phyloP scores from a whole-genome alignment of 2,329 filamentous ascomycete genomes.

The Samsoniella hepiali region DNA sequence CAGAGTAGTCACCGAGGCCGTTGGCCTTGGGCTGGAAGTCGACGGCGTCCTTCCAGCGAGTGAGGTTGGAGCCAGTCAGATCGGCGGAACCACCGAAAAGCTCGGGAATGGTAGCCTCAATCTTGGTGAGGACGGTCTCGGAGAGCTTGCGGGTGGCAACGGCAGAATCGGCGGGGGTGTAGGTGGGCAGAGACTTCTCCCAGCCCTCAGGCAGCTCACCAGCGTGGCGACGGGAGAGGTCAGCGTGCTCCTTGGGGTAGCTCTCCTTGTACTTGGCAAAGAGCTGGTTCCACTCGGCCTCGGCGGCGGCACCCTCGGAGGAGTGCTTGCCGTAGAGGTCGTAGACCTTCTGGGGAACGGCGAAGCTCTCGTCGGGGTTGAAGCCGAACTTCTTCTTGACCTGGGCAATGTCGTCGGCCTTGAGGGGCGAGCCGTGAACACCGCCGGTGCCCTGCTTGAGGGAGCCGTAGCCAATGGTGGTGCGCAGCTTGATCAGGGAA shows the following conservation, averaged over 20 bases:
- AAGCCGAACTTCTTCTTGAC: slow-evolving; percentile 96
- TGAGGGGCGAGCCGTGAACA: slow-evolving; percentile 94
- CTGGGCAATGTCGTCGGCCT: slow-evolving; percentile 88
- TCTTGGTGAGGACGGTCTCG: slow-evolving; percentile 85
- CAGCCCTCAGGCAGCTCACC: slow-evolving; percentile 90
- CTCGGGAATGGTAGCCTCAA: slow-evolving; percentile 80
- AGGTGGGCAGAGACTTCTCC: slow-evolving; percentile 89
- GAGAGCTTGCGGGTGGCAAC: slow-evolving; percentile 95
- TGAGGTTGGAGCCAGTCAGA: slow-evolving; percentile 98
- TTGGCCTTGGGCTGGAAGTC: slow-evolving; percentile 93
- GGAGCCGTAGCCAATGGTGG: slow-evolving; percentile 96
- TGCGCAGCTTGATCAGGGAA: slow-evolving; percentile 92
- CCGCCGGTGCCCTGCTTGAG: slow-evolving; percentile 88
- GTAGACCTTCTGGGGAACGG: slow-evolving; percentile 91
- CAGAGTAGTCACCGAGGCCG: slow-evolving; percentile 83
- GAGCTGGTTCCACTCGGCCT: slow-evolving; percentile 94
- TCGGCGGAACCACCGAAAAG: slow-evolving; percentile 95
- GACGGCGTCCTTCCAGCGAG: slow-evolving; percentile 91
- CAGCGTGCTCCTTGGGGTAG: slow-evolving; percentile 74
- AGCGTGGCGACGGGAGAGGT: slow-evolving; percentile 75
- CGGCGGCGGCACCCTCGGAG: slow-evolving; percentile 78
- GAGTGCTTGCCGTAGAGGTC: slow-evolving; percentile 84
- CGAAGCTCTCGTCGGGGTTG: slow-evolving; percentile 89
- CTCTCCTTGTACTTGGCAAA: slow-evolving; percentile 80
- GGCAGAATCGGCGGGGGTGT: slow-evolving; percentile 80